A percentile compares a stretch with the other conserved stretches of the same genome.
These are phyloP conservation scores for Aristolochia fimbriata DNA, from an alignment of 164 flowering plant species.

Conservation along the genomic window DNA sequence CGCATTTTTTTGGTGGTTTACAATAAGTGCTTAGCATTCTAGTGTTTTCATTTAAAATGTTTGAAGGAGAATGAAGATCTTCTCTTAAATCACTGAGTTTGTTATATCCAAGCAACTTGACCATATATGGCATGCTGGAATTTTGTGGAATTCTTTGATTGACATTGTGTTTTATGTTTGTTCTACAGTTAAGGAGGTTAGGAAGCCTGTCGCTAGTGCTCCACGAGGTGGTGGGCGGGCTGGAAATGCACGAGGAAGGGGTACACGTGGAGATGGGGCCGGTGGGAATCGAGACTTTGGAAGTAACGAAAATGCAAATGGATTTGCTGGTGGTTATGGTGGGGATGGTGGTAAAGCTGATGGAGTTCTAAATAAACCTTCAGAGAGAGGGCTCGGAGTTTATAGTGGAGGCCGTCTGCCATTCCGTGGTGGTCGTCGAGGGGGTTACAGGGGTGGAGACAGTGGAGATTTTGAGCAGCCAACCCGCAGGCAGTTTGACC, in stretches of 20 bases:
- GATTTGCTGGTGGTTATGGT: slow-evolving; percentile 3
- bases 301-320: slow-evolving; percentile 7
- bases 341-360: slow-evolving; percentile 4
- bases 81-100: too few species aligned
- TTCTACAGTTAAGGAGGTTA: slow-evolving; percentile 13
- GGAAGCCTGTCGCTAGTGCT: slow-evolving; percentile 1
- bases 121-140: not conserved
- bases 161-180: not conserved
- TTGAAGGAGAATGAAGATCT: too few species aligned
- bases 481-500: slow-evolving; percentile 42
- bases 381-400: slow-evolving; percentile 8
- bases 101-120: too few species aligned
- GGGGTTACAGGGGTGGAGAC: slow-evolving; percentile 26
- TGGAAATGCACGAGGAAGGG: slow-evolving; percentile 9
- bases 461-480: slow-evolving; percentile 13
- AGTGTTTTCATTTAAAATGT: too few species aligned
- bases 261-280: slow-evolving; percentile 15
- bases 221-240: slow-evolving; percentile 4
- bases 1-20: too few species aligned
- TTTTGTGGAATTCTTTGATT: not conserved
- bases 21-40: too few species aligned
- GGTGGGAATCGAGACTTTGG: slow-evolving; percentile 9
- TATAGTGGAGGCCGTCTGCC: slow-evolving; percentile 4
- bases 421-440: slow-evolving; percentile 8
- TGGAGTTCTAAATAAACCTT: slow-evolving; percentile 2